Percentiles rank a stretch among this genome's conserved stretches.
Conservation (phyloP, 495 filamentous ascomycete genomes). For the Podospora australis region DNA sequence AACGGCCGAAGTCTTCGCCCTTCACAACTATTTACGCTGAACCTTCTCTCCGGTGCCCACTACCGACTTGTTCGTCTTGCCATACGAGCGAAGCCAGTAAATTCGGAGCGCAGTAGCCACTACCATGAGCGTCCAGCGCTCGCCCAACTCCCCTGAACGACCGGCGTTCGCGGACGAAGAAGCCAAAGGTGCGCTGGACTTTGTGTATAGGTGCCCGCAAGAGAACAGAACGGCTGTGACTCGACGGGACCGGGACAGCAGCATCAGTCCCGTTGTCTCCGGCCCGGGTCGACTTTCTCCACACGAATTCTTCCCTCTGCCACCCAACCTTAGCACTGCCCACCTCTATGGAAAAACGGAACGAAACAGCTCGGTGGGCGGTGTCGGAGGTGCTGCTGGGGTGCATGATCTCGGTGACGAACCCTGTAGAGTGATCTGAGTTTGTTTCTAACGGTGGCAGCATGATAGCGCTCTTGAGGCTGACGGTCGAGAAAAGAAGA, state of each 20-base stretch:
- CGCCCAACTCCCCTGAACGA: slow-evolving; percentile 7
- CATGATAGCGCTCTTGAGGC: slow-evolving; percentile 1
- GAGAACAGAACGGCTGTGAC: neutral
- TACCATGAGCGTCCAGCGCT: slow-evolving; percentile 14
- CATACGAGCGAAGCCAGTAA: slow-evolving; percentile 2
- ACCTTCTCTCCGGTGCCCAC: slow-evolving; percentile 2
- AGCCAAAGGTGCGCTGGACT: no score
- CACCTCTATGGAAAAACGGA: no score
- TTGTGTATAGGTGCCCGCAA: no score
- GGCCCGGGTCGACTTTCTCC: slow-evolving; percentile 4
- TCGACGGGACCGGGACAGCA: neutral
- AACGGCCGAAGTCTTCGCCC: no score
- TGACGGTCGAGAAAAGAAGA: slow-evolving; percentile 2
- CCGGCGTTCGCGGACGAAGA: no score
- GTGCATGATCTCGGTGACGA: slow-evolving; percentile 8
- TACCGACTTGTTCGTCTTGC: slow-evolving; percentile 11
- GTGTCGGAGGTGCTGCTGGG: neutral
- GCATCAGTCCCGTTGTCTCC: no score
- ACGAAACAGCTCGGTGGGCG: no score
- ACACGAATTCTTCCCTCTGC: slow-evolving; percentile 13
- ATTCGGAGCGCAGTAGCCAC: slow-evolving; percentile 8
- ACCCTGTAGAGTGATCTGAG: no score
- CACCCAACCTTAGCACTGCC: no score
- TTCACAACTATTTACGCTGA: slow-evolving; percentile 11
- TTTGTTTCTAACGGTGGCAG: slow-evolving; percentile 3